These are phyloP conservation scores for Colletotrichum agaves DNA, from an alignment of 2,329 filamentous ascomycete genomes.

Conservation along the genomic window DNA sequence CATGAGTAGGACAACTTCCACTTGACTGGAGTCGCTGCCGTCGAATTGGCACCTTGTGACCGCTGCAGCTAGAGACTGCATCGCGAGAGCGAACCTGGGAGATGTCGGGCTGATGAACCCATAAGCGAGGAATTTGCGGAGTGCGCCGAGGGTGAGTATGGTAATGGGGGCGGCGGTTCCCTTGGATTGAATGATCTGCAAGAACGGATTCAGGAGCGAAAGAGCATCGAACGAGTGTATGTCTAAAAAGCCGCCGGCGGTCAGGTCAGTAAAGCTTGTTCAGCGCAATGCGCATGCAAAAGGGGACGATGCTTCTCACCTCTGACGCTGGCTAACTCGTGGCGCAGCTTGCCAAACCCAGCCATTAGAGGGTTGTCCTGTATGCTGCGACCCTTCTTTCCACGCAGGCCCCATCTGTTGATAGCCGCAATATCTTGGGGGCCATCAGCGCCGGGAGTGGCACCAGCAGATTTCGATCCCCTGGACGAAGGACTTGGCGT, in stretches of 20 bases:
- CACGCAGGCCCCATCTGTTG: conserved; percentile 91
- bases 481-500: conserved; percentile 56
- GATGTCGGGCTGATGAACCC: conserved; percentile 87
- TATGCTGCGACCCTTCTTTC: conserved; percentile 96
- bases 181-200: conserved; percentile 96
- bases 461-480: conserved; percentile 54
- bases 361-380: conserved; percentile 97
- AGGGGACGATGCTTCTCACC: conserved; percentile 58
- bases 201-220: conserved; percentile 88
- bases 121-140: conserved; percentile 97
- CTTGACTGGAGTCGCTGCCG: conserved; percentile 92
- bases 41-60: conserved; percentile 99
- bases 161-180: conserved; percentile 97
- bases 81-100: conserved; percentile 87
- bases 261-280: conserved; percentile 45
- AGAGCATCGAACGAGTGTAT: conserved; percentile 91
- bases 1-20: conserved; percentile 93
- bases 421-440: conserved; percentile 69
- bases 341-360: conserved; percentile 88
- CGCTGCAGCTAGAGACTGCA: conserved; percentile 93
- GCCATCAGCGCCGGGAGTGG: conserved; percentile 52
- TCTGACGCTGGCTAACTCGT: conserved; percentile 87
- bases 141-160: conserved; percentile 89
- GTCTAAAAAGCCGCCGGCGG: conserved; percentile 61
- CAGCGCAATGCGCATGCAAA: conserved; percentile 3